A percentile compares a stretch with the other conserved stretches of the same genome.
These are phyloP conservation scores for Paramecium sonneborni DNA, from an alignment of 73 alveolate species.

Conservation along the genomic window DNA sequence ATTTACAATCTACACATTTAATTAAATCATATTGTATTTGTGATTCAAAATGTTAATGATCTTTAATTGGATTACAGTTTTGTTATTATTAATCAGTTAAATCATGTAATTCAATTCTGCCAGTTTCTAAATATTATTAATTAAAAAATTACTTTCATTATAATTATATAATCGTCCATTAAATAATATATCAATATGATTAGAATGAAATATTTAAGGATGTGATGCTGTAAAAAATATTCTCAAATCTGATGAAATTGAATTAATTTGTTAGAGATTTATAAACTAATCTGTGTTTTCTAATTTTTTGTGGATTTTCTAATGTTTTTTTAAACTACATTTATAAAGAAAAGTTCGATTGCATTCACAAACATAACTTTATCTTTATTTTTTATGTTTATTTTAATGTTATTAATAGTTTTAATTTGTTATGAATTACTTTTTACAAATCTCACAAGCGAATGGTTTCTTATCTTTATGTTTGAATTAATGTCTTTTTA, in stretches of 20 bases:
- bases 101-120: conserved; percentile 3
- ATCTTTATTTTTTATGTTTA: background rate
- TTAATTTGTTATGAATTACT: conserved; percentile 38
- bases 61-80: background rate
- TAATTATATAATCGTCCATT: conserved; percentile 6
- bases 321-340: conserved; percentile 59
- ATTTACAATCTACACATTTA: background rate
- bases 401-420: conserved; percentile 32
- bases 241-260: background rate
- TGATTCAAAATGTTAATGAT: background rate
- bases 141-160: background rate
- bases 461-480: conserved; percentile 95
- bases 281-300: background rate
- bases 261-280: background rate
- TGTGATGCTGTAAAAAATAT: background rate
- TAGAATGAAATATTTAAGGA: background rate
- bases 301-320: conserved; percentile 3
- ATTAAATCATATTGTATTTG: background rate
- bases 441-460: conserved; percentile 75
- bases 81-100: background rate
- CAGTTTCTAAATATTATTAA: background rate
- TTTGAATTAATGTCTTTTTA: conserved; percentile 88
- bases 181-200: background rate
- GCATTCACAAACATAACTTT: conserved; percentile 30
- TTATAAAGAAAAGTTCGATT: conserved; percentile 50